Evolutionary conservation across 345 rosid genomes (phyloP).

Genomic region (Conringia planisiliqua): DNA sequence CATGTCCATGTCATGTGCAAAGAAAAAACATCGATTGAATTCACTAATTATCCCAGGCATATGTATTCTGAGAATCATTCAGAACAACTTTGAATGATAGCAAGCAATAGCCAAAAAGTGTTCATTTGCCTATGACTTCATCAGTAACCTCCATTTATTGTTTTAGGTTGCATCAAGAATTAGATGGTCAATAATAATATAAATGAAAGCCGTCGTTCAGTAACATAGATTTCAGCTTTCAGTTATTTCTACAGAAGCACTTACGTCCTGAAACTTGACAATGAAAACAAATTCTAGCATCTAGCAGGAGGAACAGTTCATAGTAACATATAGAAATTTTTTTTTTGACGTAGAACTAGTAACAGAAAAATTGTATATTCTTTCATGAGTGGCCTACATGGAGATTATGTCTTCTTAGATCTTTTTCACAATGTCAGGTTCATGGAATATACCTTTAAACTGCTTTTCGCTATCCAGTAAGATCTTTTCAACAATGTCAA

Average conservation of each 20-base stretch:
- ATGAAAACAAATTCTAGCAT: too few species aligned
- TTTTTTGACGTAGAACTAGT: too few species aligned
- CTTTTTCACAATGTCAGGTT: neutral
- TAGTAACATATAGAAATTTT: too few species aligned
- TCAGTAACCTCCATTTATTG: neutral
- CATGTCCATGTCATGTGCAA: constrained; percentile 3
- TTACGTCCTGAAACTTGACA: too few species aligned
- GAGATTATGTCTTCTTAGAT: neutral
- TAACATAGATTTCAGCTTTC: constrained; percentile 10
- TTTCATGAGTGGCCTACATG: too few species aligned
- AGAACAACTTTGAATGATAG: constrained; percentile 5
- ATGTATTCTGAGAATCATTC: neutral
- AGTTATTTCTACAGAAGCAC: too few species aligned
- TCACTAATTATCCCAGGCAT: neutral
- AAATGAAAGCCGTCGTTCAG: neutral
- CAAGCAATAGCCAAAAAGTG: neutral
- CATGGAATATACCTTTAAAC: constrained; percentile 50
- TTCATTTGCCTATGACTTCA: constrained; percentile 11
- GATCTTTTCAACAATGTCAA: constrained; percentile 68
- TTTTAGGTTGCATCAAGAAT: neutral
- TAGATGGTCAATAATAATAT: constrained; percentile 1
- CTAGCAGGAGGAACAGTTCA: too few species aligned
- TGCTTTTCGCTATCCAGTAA: constrained; percentile 65
- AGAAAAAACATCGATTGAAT: neutral
- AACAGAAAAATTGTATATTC: too few species aligned